Evolutionary conservation across 129 eudicot species (phyloP).

Genomic region (Flaveria linearis): DNA sequence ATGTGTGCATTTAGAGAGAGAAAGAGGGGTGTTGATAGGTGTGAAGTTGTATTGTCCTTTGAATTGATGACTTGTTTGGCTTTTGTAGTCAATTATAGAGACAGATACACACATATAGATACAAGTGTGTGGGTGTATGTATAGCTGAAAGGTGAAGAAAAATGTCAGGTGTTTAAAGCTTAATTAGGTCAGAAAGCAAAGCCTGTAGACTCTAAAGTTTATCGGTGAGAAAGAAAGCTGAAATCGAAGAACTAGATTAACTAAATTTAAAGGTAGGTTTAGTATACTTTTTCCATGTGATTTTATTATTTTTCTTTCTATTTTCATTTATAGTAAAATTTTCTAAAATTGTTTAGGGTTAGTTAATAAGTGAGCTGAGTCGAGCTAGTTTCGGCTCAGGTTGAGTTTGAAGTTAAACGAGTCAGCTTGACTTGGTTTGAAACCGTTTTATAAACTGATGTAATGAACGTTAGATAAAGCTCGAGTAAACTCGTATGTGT

Average conservation of each 20-base stretch:
- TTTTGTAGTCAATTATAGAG: constrained; percentile 48
- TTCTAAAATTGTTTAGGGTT: no score
- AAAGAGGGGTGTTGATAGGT: constrained; percentile 20
- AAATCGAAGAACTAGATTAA: background rate
- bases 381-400: no score
- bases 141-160: constrained; percentile 29
- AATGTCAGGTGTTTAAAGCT: constrained; percentile 38
- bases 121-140: constrained; percentile 26
- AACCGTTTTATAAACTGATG: no score
- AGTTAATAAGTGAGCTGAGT: no score
- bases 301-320: background rate
- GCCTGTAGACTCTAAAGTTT: constrained; percentile 16
- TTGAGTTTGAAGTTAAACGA: no score
- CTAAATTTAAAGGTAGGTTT: background rate
- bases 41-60: constrained; percentile 38
- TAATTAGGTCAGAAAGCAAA: constrained; percentile 28
- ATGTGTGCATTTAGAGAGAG: constrained; percentile 29
- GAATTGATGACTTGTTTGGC: constrained; percentile 80
- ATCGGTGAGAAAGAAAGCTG: constrained; percentile 4
- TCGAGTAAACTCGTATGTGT: no score
- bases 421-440: no score
- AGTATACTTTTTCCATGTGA: background rate
- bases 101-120: constrained; percentile 18
- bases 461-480: no score
- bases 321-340: background rate